These are phyloP conservation scores for Xanthoconium separans DNA, from an alignment of 1,284 basidiomycete genomes.

Conservation along the genomic window DNA sequence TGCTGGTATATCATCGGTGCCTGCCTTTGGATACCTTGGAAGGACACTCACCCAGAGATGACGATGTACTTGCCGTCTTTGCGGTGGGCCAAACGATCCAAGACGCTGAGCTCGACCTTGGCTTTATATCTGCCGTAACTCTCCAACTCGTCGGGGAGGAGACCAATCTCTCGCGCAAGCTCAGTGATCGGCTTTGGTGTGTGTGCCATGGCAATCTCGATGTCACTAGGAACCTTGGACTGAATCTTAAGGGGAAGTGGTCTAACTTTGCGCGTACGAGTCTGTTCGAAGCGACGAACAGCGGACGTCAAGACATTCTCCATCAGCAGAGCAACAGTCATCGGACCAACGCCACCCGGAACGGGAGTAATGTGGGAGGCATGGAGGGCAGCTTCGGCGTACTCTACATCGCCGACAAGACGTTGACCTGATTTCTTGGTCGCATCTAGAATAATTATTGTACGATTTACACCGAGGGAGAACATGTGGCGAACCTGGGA, in stretches of 20 bases:
- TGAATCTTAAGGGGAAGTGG: slow-evolving; percentile 80
- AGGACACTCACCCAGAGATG: slow-evolving; percentile 74
- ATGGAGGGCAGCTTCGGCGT: slow-evolving; percentile 69
- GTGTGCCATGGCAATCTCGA: slow-evolving; percentile 95
- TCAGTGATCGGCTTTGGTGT: slow-evolving; percentile 86
- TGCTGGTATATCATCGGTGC: slow-evolving; percentile 47
- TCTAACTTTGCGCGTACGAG: slow-evolving; percentile 66
- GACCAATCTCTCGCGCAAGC: slow-evolving; percentile 88
- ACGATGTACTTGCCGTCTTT: slow-evolving; percentile 97
- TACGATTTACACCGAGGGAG: not conserved
- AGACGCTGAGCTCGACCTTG: slow-evolving; percentile 89
- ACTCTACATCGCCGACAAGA: slow-evolving; percentile 96
- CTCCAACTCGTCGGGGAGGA: slow-evolving; percentile 88
- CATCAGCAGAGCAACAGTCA: slow-evolving; percentile 99
- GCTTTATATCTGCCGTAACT: slow-evolving; percentile 97
- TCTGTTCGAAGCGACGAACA: slow-evolving; percentile 73
- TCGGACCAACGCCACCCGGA: slow-evolving; percentile 97
- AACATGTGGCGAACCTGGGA: slow-evolving; percentile 61
- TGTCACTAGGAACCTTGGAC: slow-evolving; percentile 91
- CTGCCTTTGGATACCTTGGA: not conserved
- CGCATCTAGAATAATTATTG: slow-evolving; percentile 49
- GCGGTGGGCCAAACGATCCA: slow-evolving; percentile 84
- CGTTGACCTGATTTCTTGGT: slow-evolving; percentile 96
- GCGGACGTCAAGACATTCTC: slow-evolving; percentile 90
- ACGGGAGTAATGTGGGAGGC: slow-evolving; percentile 96